Conservation (phyloP, 768 basidiomycete species). For the Termitomyces sp. region DNA sequence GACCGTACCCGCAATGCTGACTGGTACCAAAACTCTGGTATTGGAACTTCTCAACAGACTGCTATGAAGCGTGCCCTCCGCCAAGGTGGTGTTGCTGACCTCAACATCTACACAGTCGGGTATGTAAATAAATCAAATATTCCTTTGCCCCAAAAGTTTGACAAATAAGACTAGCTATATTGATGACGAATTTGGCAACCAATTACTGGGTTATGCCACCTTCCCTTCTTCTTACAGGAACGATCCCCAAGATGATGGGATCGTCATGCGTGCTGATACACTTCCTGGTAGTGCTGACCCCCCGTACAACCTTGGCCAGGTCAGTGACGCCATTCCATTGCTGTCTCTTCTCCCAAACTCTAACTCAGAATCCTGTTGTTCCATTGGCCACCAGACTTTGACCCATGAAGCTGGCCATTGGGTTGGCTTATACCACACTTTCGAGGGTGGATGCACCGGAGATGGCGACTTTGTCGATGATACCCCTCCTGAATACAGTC, state of each 20-base stretch:
- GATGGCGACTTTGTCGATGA: conserved; percentile 42
- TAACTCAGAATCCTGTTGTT: conserved; percentile 4
- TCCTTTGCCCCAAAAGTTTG: neutral
- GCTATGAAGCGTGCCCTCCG: neutral
- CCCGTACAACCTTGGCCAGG: conserved; percentile 41
- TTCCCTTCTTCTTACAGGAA: neutral
- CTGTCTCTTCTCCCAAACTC: too few relatives aligned
- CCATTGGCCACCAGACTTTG: too few relatives aligned
- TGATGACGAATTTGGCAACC: neutral
- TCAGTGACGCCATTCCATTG: conserved; percentile 13
- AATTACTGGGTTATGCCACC: neutral
- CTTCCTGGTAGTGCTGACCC: conserved; percentile 15
- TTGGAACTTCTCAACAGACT: neutral
- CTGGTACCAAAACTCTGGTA: neutral
- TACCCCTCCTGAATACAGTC: conserved; percentile 43
- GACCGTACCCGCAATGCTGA: neutral
- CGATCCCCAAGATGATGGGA: neutral
- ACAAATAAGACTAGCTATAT: neutral
- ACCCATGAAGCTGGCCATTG: too few relatives aligned
- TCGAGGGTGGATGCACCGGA: conserved; percentile 45
- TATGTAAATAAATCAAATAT: neutral
- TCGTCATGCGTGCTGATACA: neutral
- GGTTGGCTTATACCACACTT: too few relatives aligned
- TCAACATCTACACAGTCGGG: neutral
- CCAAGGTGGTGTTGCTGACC: neutral